Percentiles rank a stretch among this genome's conserved stretches.
phyloP scores from a whole-genome alignment of 2,329 filamentous ascomycete genomes.

The Cordyceps tenuipes region DNA sequence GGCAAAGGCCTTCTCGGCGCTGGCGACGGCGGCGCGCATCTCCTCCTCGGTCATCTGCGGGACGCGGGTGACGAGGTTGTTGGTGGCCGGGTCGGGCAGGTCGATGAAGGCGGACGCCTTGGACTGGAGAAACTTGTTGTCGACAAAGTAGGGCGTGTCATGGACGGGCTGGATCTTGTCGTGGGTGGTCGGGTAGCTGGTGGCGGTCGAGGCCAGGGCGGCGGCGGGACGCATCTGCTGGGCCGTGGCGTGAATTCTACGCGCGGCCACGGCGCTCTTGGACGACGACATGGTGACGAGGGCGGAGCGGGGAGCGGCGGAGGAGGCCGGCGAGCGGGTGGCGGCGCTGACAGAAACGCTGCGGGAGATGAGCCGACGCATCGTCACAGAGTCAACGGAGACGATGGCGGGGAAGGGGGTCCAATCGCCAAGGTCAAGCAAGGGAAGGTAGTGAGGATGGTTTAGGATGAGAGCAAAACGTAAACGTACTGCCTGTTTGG shows the following conservation, averaged over 20 bases:
- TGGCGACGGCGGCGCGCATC: constrained; percentile 65
- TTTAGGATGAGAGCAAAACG: not conserved
- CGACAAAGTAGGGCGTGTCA: constrained; percentile 72
- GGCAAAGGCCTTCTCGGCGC: constrained; percentile 67
- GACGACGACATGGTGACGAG: constrained; percentile 17
- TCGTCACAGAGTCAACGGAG: constrained; percentile 3
- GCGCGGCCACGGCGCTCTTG: constrained; percentile 32
- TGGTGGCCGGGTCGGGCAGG: constrained; percentile 74
- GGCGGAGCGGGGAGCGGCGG: constrained; percentile 19
- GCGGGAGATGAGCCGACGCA: constrained; percentile 13
- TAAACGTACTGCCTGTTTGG: not conserved
- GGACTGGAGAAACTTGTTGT: constrained; percentile 69
- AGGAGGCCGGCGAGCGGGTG: constrained; percentile 24
- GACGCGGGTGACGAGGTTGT: constrained; percentile 75
- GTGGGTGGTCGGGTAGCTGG: constrained; percentile 62
- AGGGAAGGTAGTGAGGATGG: not conserved
- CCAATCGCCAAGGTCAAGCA: not conserved
- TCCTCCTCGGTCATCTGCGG: constrained; percentile 74
- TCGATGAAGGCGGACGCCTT: constrained; percentile 66
- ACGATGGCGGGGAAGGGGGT: not conserved
- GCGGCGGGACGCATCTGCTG: constrained; percentile 45
- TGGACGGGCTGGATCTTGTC: constrained; percentile 58
- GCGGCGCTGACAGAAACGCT: constrained; percentile 16
- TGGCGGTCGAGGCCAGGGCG: constrained; percentile 45
- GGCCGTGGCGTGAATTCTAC: constrained; percentile 50